Evolutionary conservation across 306 rosid species (phyloP).

Genomic region (Prinsepia uniflora): DNA sequence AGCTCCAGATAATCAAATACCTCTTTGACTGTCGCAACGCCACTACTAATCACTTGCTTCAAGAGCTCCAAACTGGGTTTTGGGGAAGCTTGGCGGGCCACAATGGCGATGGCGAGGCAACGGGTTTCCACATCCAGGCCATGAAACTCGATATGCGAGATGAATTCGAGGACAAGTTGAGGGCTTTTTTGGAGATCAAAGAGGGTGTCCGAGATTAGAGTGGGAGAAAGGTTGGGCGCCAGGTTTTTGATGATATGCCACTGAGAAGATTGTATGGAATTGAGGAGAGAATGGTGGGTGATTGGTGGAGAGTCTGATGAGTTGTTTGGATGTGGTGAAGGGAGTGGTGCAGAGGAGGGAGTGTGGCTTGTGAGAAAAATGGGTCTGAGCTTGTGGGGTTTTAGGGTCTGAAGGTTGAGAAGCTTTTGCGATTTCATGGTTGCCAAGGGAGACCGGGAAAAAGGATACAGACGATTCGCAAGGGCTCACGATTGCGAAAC

Average conservation of each 20-base stretch:
- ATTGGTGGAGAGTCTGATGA: conserved; percentile 19
- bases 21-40: conserved; percentile 15
- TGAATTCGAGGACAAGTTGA: conserved; percentile 34
- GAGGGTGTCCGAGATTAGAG: conserved; percentile 47
- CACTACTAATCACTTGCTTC: conserved; percentile 31
- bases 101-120: conserved; percentile 55
- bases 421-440: conserved; percentile 28
- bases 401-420: conserved; percentile 20
- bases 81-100: conserved; percentile 54
- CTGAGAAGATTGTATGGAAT: conserved; percentile 54
- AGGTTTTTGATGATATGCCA: conserved; percentile 81
- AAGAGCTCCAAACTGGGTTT: conserved; percentile 45
- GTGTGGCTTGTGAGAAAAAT: conserved; percentile 8
- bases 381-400: conserved; percentile 17
- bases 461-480: background rate
- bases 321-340: conserved; percentile 22
- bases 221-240: conserved; percentile 40
- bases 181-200: conserved; percentile 48
- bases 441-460: background rate
- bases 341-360: conserved; percentile 13
- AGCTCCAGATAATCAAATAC: conserved; percentile 38
- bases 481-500: background rate
- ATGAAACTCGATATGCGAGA: conserved; percentile 36
- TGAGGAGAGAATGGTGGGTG: conserved; percentile 33
- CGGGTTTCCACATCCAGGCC: conserved; percentile 35